Evolutionary conservation across 768 basidiomycete genomes (phyloP).

Genomic region (Guyanaporus albipodus): DNA sequence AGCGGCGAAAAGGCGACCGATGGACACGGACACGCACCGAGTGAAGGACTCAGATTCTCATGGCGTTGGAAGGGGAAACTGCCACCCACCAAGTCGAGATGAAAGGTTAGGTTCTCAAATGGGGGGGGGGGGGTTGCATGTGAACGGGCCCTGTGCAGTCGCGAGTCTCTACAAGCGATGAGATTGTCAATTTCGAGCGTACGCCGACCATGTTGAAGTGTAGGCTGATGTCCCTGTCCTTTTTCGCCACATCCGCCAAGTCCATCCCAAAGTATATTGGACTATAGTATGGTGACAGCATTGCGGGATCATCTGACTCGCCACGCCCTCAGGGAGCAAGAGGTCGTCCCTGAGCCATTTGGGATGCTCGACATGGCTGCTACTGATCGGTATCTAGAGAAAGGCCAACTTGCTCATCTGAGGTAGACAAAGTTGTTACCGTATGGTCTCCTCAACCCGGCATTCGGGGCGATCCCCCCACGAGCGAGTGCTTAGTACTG

Average conservation of each 20-base stretch:
- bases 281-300: too few species aligned
- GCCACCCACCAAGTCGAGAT: slow-evolving; percentile 1
- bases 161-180: slow-evolving; percentile 7
- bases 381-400: slow-evolving; percentile 6
- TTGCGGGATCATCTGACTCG: too few species aligned
- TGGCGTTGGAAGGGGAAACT: slow-evolving; percentile 4
- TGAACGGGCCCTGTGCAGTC: slow-evolving; percentile 7
- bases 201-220: too few species aligned
- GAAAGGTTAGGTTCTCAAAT: slow-evolving; percentile 16
- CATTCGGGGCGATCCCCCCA: slow-evolving; percentile 6
- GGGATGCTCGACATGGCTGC: too few species aligned
- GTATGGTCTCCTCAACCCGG: neutral
- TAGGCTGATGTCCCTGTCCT: neutral
- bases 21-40: slow-evolving; percentile 5
- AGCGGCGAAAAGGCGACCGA: slow-evolving; percentile 16
- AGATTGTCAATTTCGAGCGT: neutral
- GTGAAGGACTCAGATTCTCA: slow-evolving; percentile 16
- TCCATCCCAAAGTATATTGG: too few species aligned
- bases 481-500: too few species aligned
- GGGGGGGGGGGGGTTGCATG: slow-evolving; percentile 14
- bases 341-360: slow-evolving; percentile 10
- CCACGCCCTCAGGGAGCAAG: too few species aligned
- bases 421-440: slow-evolving; percentile 4
- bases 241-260: too few species aligned
- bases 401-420: neutral